A percentile compares a stretch with the other conserved stretches of the same genome.
phyloP scores from a whole-genome alignment of 2,329 filamentous ascomycete species.

The Aspergillus sp. region DNA sequence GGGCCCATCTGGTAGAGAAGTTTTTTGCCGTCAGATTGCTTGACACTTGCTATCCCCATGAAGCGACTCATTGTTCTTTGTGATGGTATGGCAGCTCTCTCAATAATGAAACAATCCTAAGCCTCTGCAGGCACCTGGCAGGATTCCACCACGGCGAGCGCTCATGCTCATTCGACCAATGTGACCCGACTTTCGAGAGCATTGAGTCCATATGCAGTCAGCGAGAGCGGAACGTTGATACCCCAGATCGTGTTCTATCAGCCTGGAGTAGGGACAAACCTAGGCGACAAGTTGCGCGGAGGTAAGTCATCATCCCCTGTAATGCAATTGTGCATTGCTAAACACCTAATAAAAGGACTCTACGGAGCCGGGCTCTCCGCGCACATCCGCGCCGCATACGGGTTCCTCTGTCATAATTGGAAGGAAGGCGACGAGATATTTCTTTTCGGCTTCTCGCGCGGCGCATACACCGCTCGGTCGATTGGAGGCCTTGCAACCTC shows the following conservation, averaged over 20 bases:
- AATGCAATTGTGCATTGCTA: background rate
- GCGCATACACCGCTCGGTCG: slow-evolving; percentile 46
- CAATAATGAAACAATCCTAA: background rate
- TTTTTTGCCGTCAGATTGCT: no score
- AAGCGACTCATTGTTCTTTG: slow-evolving; percentile 37
- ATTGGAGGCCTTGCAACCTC: slow-evolving; percentile 46
- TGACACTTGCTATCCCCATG: no score
- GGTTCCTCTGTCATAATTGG: slow-evolving; percentile 54
- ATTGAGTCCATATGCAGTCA: slow-evolving; percentile 23
- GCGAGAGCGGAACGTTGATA: slow-evolving; percentile 24
- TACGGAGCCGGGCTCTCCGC: slow-evolving; percentile 21
- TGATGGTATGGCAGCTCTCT: slow-evolving; percentile 22
- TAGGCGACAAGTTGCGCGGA: slow-evolving; percentile 19
- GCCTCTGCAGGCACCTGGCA: slow-evolving; percentile 28
- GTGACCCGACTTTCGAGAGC: slow-evolving; percentile 38
- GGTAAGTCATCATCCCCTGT: slow-evolving; percentile 4
- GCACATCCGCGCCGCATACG: slow-evolving; percentile 32
- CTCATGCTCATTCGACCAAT: slow-evolving; percentile 34
- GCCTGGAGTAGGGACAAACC: slow-evolving; percentile 36
- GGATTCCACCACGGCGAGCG: slow-evolving; percentile 25
- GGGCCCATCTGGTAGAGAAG: no score
- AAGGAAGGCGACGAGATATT: slow-evolving; percentile 51
- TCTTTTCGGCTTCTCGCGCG: slow-evolving; percentile 49
- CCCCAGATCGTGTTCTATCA: slow-evolving; percentile 43
- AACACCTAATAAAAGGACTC: slow-evolving; percentile 6